Conservation (phyloP, 2,329 filamentous ascomycete species). For the Sporothrix protearum region DNA sequence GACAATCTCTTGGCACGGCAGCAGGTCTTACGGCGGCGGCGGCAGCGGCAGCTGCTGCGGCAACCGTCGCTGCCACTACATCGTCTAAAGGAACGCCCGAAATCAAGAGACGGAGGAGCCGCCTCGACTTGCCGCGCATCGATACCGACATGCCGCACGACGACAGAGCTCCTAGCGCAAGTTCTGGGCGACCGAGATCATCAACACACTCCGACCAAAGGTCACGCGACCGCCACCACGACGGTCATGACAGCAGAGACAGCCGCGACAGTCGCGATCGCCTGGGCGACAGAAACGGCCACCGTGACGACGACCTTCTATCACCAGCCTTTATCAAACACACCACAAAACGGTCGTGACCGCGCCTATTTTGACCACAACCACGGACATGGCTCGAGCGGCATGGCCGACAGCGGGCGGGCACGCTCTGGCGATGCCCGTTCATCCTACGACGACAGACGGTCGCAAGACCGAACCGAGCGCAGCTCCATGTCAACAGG, state of each 20-base stretch:
- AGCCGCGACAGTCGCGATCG: conserved; percentile 31
- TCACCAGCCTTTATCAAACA: conserved; percentile 45
- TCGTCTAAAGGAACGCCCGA: conserved; percentile 5
- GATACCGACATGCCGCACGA: conserved; percentile 43
- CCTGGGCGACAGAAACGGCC: conserved; percentile 16
- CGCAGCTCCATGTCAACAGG: conserved; percentile 19
- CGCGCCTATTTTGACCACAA: conserved; percentile 40
- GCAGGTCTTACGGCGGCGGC: conserved; percentile 5
- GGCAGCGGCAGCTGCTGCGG: conserved; percentile 13
- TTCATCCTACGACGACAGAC: conserved; percentile 12
- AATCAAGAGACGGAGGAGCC: conserved; percentile 37
- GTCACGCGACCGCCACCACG: conserved; percentile 35
- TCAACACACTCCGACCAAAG: conserved; percentile 32
- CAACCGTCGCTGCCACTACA: background rate
- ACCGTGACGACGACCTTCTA: conserved; percentile 37
- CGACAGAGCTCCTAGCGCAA: conserved; percentile 17
- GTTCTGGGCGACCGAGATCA: conserved; percentile 36
- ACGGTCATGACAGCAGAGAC: conserved; percentile 31
- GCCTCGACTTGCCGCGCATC: conserved; percentile 44
- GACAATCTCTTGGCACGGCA: background rate
- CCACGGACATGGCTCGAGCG: background rate
- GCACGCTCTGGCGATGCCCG: conserved; percentile 26
- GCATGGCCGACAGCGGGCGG: background rate
- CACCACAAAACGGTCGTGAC: conserved; percentile 41
- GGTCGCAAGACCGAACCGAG: background rate